Evolutionary conservation across 2,329 filamentous ascomycete genomes (phyloP), one percentile per base, ranked within the genome.

Genomic region (Aspergillus sp.): DNA sequence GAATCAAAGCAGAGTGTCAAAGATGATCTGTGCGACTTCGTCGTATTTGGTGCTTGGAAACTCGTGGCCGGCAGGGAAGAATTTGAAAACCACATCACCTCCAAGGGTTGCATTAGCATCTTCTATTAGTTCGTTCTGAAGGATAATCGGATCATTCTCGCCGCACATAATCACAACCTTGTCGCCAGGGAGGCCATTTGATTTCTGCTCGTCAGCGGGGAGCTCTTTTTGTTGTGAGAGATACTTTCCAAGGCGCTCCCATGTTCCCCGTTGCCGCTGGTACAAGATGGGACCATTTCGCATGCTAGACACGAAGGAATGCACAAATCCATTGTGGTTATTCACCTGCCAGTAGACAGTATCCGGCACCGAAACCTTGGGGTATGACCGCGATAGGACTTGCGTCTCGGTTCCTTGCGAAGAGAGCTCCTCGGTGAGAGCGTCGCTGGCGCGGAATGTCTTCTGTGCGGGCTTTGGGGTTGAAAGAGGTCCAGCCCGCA

Each of bases 331-430:
- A 1, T 71, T 67, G 69, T 93, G 89, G 27, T 82, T 68, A 37
- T 80, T 76, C 19, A 91, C 75, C 73, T 93, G 90, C 88, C 90
- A 92, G 46, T 77, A 74, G 49, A 91, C 85, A 0, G 89, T 83
- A 3, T 81, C 79, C 0, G 85, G 82, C 3, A 90, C 82, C 7
- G 83, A 86, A 52, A 87, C 77, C 15, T 76, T 66, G 0, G 82
- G 80, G 52, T 82, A 77, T 12, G 74, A 73, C 3, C 77, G 76
- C 3, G 86, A 83, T 14, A 91, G 73, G 1, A 77, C 61, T 25
- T 84, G 80, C 53, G 76, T 72, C 58, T 70, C 65, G 21, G 69
- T 70, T 40, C 61, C 60, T 55, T 73, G 70, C 23, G 69, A 71
- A 33, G 69, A 66, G 27, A 76, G 67, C 50, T 79, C 77, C 51